A percentile compares a stretch with the other conserved stretches of the same genome.
phyloP scores from a whole-genome alignment of 1,284 basidiomycete genomes.

The Fomitopsis pinicola region DNA sequence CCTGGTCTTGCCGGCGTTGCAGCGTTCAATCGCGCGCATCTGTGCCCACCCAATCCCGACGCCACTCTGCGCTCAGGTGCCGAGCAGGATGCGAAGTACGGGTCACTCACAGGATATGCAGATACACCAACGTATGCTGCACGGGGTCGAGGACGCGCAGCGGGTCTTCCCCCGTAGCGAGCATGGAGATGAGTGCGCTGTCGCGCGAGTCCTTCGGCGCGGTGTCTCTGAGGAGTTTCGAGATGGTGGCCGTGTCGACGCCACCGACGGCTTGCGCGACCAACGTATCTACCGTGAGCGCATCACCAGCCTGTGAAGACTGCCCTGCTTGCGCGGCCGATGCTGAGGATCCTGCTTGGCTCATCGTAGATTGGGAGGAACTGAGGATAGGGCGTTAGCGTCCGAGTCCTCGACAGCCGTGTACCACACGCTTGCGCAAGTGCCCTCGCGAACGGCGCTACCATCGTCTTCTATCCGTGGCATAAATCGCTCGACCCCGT shows the following conservation, averaged over 20 bases:
- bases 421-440: not conserved
- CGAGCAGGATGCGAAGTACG: not conserved
- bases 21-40: conserved; percentile 48
- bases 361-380: not conserved
- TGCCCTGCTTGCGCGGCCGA: not conserved
- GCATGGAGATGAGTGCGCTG: conserved; percentile 30
- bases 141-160: conserved; percentile 48
- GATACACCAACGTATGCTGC: conserved; percentile 55
- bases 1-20: conserved; percentile 24
- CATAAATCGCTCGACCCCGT: not conserved
- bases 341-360: not conserved
- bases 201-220: conserved; percentile 20
- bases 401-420: not conserved
- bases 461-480: not conserved
- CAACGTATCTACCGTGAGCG: conserved; percentile 12
- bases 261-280: conserved; percentile 12
- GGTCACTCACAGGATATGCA: conserved; percentile 65
- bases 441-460: not conserved
- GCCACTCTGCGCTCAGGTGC: not conserved
- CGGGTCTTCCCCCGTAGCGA: conserved; percentile 58
- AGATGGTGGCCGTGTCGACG: conserved; percentile 4
- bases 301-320: not conserved
- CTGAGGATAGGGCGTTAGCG: not conserved
- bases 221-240: conserved; percentile 9
- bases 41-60: conserved; percentile 19